phyloP scores from a whole-genome alignment of 1,284 basidiomycete genomes.

The Microbotryum silenes-acaulis region DNA sequence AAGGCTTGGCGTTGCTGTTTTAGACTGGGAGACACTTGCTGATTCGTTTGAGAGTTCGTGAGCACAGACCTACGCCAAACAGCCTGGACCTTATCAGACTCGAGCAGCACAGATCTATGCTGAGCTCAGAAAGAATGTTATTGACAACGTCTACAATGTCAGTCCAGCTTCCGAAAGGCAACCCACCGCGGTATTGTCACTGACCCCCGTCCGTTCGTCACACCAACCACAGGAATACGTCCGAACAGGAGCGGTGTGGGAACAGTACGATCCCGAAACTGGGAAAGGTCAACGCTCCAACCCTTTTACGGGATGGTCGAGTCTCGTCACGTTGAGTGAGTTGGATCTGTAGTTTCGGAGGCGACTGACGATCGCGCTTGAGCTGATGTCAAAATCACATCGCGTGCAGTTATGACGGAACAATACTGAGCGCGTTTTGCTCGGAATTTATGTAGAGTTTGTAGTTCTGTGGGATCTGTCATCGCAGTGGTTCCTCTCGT shows the following conservation, averaged over 20 bases:
- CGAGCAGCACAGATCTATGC: constrained; percentile 68
- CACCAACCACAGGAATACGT: constrained; percentile 63
- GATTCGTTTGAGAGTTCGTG: constrained; percentile 15
- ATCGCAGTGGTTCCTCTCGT: no score
- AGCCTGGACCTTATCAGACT: constrained; percentile 69
- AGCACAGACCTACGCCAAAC: constrained; percentile 62
- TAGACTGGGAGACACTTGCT: neutral
- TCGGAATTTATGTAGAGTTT: no score
- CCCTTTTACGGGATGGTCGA: constrained; percentile 90
- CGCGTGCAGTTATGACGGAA: constrained; percentile 39
- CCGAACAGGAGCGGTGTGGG: constrained; percentile 89
- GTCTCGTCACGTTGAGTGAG: constrained; percentile 67
- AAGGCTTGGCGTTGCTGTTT: constrained; percentile 12
- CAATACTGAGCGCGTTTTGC: constrained; percentile 30
- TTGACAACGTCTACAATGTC: constrained; percentile 78
- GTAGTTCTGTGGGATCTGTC: no score
- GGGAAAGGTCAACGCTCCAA: constrained; percentile 79
- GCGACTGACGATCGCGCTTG: neutral
- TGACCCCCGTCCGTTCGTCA: neutral
- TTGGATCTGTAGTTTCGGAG: constrained; percentile 1
- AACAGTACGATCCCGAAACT: constrained; percentile 79
- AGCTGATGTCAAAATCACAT: neutral
- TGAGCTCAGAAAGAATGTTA: constrained; percentile 68
- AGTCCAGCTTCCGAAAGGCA: constrained; percentile 15
- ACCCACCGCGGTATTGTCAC: neutral